Evolutionary conservation across 2,329 filamentous ascomycete genomes (phyloP), one percentile per base, ranked within the genome.

Genomic region (Colletotrichum plurivorum): DNA sequence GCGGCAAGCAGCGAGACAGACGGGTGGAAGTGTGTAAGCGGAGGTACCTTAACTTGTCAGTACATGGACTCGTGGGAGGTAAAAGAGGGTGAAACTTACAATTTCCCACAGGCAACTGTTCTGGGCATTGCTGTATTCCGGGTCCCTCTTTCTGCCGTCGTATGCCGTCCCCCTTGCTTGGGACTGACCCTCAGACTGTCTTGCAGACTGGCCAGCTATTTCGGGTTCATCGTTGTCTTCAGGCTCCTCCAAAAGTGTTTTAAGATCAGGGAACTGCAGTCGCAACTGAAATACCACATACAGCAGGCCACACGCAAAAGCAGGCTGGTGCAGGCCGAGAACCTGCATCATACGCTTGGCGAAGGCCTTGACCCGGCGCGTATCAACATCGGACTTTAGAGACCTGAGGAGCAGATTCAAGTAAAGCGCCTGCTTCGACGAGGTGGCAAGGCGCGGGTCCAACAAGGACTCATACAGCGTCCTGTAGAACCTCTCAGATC

Each of bases 361-460:
- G 76, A 99, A 99, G 1, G 96, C 96, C 82, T 98, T 97, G 66
- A 98, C 93, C 43, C 96, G 90, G 73, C 95, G 94, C 69, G 94
- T 89, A 78, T 95, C 96, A n/a, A 95, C 84, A 75, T 99, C 96
- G 43, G 91, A 90, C 83, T 97, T 98, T 71, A 99, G 83, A 13
- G 95, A 90, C 73, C 94, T 92, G 79, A 95, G 96, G 4, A 99
- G 83, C 16, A 99, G 86, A 77, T 99, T 99, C 70, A 99, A 87
- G 77, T 98, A 99, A 74, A 99, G 88, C 41, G 95, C 91, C 78
- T 99, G 95, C 81, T 99, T 99, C 3, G 95, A 98, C 5, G 95
- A 97, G 1, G 89, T 92, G 62, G 94, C 86, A 5, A 99, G 88
- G 41, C 96, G 92, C 3, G 95, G 94, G 76, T 99, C 96, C 39